Base-by-base conservation (phyloP, 1,284 basidiomycete genomes). In the Marasmius oreades region DNA sequence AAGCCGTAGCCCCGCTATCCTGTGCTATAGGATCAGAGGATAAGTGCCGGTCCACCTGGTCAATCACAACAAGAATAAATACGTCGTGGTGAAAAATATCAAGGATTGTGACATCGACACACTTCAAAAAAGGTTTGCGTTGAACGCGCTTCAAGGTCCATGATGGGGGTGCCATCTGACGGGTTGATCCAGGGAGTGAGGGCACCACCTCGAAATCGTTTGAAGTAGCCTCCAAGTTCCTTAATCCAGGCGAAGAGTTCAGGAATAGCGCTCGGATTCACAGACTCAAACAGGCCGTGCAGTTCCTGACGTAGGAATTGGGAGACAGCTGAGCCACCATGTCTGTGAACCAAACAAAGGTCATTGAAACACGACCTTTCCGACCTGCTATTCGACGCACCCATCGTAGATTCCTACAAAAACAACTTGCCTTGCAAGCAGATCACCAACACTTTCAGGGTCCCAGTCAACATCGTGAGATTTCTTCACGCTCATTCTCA, bases 341-440 rank as follows among this genome's bases (percentile, higher is more conserved):
- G 91, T 10, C 90, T 92, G 61, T 18, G 26, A 3, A 6, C 33
- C n/a, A 55, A 52, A 36, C 33, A 54, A 61, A 57, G 59, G 31
- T 60, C 46, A 46, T 34, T n/a, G 51, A 44, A 46, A 48, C 20
- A 33, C 52, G 28, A 26, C 12, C 3, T 37, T 16, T 16, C 42
- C 46, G 43, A 56, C 23, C 46, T 23, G 42, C 24, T 31, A 14
- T 53, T 54, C 55, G 36, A 68, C 80, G 57, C 64, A 91, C 91
- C 93, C 93, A 59, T 95, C 93, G 69, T 92, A 96, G 55, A 96
- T 88, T 16, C 92, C 93, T 43, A 93, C 85, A 63, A 90, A 93
- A 2, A 91, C 79, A 5, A 88, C 88, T 70, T 95, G 92, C n/a
- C 82, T 73, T 4, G 87, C 78, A 36, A 90, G 73, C 0, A 76